Base-by-base conservation (phyloP, 805 yeast genomes). In the Cyberlindnera veronae region DNA sequence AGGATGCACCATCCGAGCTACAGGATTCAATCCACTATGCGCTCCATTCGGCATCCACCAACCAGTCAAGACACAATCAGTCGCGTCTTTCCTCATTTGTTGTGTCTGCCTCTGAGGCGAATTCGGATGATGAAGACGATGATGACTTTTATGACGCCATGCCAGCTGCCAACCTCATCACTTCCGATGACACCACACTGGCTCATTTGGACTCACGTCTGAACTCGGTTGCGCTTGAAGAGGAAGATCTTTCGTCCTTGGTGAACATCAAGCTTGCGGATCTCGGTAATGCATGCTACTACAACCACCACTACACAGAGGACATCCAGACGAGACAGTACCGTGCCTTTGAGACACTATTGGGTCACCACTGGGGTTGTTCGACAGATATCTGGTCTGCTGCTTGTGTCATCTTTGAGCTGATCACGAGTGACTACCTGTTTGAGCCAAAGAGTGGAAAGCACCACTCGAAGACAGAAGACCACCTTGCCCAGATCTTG, bases 341-440 rank as follows among this genome's bases (percentile, higher is more conserved):
- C 53, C 60, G 87, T 27, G 66, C 83, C 1, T 85, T 86, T 0
- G 87, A 81, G 51, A 74, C 79, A 3, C 66, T 81, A 5, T 56
- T 81, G 29, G 79, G 79, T 17, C 69, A 71, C 28, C 62, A 66
- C 38, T 79, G 84, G 83, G 85, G 84, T 8, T 74, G 80, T 20
- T 80, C 91, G 39, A 82, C 95, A 1, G 99, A 93, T 63, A 74
- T 91, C 34, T 93, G 99, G 99, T 85, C 96, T n/a, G 70, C 85
- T 54, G 97, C 95, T 0, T 90, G 98, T 64, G 65, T 93, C 54
- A 70, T 85, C 1, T 93, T 93, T 64, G 99, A 93, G 66, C 70
- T 93, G 18, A 63, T 91, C 32, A 91, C 99, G 0, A 98, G 98
- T 3, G 98, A 91, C 62, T 90, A 90, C 55, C 63, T 93, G 36